phyloP scores from a whole-genome alignment of 306 rosid genomes.

The Carpinus viminea region DNA sequence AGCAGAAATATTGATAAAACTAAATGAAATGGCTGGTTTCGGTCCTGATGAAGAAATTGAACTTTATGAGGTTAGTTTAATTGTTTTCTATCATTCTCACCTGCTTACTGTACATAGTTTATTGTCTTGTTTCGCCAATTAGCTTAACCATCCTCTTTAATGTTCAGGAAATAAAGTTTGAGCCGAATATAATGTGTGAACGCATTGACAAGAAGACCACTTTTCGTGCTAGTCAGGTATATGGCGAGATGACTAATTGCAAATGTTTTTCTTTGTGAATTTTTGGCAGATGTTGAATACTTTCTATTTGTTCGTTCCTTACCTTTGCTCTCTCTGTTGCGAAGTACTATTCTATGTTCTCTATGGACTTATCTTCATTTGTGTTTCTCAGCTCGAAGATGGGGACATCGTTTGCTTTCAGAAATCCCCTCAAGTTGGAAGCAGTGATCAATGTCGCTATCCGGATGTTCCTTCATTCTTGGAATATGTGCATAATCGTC shows the following conservation, averaged over 20 bases:
- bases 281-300: neutral
- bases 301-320: neutral
- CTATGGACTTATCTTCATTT: neutral
- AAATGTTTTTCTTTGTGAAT: neutral
- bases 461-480: conserved; percentile 59
- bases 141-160: neutral
- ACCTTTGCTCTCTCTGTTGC: neutral
- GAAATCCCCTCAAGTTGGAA: conserved; percentile 44
- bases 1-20: conserved; percentile 37
- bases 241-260: neutral
- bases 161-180: conserved; percentile 55
- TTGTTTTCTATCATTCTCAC: neutral
- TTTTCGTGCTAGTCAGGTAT: conserved; percentile 55
- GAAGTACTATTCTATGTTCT: neutral
- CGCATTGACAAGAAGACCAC: conserved; percentile 49
- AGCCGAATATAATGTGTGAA: conserved; percentile 58
- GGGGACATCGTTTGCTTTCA: conserved; percentile 63
- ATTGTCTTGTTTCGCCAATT: neutral
- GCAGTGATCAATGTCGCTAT: conserved; percentile 37
- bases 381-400: conserved; percentile 45
- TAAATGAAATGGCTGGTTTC: conserved; percentile 59
- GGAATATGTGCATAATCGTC: conserved; percentile 56
- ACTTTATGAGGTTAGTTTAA: conserved; percentile 48
- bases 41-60: conserved; percentile 54
- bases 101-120: neutral